phyloP scores from a whole-genome alignment of 345 rosid species.

The Combretum micranthum region DNA sequence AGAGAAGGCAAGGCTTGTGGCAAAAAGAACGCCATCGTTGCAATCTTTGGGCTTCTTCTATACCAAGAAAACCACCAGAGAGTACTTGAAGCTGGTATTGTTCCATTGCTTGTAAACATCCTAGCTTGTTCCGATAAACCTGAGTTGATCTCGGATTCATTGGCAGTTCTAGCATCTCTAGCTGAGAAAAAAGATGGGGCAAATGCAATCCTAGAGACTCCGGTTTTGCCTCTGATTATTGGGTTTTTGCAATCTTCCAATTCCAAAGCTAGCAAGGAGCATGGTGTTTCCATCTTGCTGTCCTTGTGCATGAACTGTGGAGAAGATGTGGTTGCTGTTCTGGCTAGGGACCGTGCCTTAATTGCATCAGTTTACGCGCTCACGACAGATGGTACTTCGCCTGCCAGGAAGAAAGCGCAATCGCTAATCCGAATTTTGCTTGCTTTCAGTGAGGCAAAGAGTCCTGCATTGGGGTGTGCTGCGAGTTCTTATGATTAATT shows the following conservation, averaged over 20 bases:
- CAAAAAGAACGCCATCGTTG: conserved; percentile 57
- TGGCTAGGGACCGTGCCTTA: conserved; percentile 29
- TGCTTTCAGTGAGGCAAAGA: conserved; percentile 28
- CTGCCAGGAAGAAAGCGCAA: conserved; percentile 36
- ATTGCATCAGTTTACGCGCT: conserved; percentile 36
- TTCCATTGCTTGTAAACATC: conserved; percentile 37
- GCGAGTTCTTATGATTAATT: conserved; percentile 15
- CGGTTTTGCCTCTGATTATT: conserved; percentile 30
- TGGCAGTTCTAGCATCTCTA: conserved; percentile 55
- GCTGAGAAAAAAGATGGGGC: conserved; percentile 48
- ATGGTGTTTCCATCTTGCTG: conserved; percentile 45
- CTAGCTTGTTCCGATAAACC: conserved; percentile 31
- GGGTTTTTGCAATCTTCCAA: conserved; percentile 27
- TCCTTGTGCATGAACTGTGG: conserved; percentile 47
- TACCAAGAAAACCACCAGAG: conserved; percentile 38
- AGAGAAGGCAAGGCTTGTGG: conserved; percentile 45
- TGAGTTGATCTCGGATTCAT: conserved; percentile 47
- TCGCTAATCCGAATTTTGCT: conserved; percentile 38
- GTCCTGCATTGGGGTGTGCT: conserved; percentile 12
- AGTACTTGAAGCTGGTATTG: conserved; percentile 45
- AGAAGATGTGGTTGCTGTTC: conserved; percentile 27
- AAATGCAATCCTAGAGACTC: conserved; percentile 33
- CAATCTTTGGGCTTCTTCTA: conserved; percentile 48
- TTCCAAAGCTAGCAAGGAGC: conserved; percentile 42
- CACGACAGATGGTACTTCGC: conserved; percentile 33